These are phyloP conservation scores for Aspergillus asperescens DNA, from an alignment of 495 filamentous ascomycete species.

Conservation along the genomic window DNA sequence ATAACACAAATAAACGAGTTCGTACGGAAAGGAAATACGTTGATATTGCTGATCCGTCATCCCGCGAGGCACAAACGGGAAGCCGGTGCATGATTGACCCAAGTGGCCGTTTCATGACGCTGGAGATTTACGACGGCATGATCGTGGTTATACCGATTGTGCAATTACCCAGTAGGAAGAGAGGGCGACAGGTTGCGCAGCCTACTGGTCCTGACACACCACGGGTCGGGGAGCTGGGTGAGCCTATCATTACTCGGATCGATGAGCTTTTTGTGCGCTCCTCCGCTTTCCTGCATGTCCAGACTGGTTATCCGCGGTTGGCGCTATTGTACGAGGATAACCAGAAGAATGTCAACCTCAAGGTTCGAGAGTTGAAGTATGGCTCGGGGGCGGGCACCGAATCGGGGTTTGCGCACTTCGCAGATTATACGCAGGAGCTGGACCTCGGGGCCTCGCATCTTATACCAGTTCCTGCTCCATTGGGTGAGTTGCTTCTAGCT, in stretches of 20 bases:
- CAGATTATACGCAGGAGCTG: slow-evolving; percentile 51
- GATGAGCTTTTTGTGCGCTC: slow-evolving; percentile 83
- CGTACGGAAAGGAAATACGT: slow-evolving; percentile 64
- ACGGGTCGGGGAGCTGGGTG: slow-evolving; percentile 55
- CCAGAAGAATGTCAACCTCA: slow-evolving; percentile 56
- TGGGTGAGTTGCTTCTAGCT: slow-evolving; percentile 35
- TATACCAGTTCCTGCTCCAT: slow-evolving; percentile 70
- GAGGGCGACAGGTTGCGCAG: slow-evolving; percentile 22
- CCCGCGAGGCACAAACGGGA: slow-evolving; percentile 69
- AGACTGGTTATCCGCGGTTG: slow-evolving; percentile 63
- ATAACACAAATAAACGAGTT: slow-evolving; percentile 53
- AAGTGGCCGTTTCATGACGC: slow-evolving; percentile 68
- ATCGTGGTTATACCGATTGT: slow-evolving; percentile 69
- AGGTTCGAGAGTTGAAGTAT: slow-evolving; percentile 53
- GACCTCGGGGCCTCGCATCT: slow-evolving; percentile 73
- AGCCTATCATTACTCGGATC: slow-evolving; percentile 67
- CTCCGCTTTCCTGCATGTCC: slow-evolving; percentile 73
- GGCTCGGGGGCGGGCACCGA: slow-evolving; percentile 41
- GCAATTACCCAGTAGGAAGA: slow-evolving; percentile 55
- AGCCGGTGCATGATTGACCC: slow-evolving; percentile 81
- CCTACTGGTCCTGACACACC: slow-evolving; percentile 29
- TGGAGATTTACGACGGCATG: slow-evolving; percentile 86
- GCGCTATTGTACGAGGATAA: slow-evolving; percentile 80
- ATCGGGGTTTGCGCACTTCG: slow-evolving; percentile 48
- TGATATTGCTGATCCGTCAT: slow-evolving; percentile 71